Base-by-base conservation (phyloP, 345 rosid genomes). In the Cardamine occulta region DNA sequence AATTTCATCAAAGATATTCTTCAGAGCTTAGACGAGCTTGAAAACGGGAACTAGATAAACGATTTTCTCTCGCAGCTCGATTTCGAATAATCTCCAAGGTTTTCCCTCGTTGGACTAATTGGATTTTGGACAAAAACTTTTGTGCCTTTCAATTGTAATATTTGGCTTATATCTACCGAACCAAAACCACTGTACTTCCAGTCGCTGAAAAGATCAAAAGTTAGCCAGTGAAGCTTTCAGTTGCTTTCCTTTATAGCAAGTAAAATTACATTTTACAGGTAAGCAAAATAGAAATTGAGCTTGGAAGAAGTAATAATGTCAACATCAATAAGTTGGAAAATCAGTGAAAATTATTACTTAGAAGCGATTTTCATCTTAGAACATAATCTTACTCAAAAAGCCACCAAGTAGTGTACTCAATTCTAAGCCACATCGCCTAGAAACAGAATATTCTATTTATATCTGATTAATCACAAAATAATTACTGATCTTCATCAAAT, bases 1-100 rank as follows among this genome's bases (percentile, higher is more conserved):
- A 90, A 93, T 67, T 83, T 90, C 64, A 78, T 95, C 65, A 81
- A 88, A 10, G 91, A 86, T 76, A 83, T 93, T 49, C 86, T 86
- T 32, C 78, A 82, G 31, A 63, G 76, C 64, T 70, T 80, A 7
- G 83, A 84, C 61, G 83, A 86, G 14, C 29, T 44, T 66, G 70
- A 66, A 29, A 77, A 71, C 31, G 68, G 76, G 29, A 23, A 19
- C 23, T 77, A 65, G 49, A 51, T 71, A 49, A n/a, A 23, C 17
- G 18, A 7, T 48, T n/a, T 52, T 51, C 28, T 17, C 34, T 42
- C 29, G 6, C 19, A 11, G 17, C 51, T 19, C 23, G 6, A 6
- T 34, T 57, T 48, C 15, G 6, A 68, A 75, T 74, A 34, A 74
- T 66, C 53, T 57, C 73, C 52, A 45, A 40, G 39, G 34, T 55